A percentile compares a stretch with the other conserved stretches of the same genome.
Evolutionary conservation across 2,329 filamentous ascomycete species (phyloP).

Genomic region (Arthrinium puccinioides): DNA sequence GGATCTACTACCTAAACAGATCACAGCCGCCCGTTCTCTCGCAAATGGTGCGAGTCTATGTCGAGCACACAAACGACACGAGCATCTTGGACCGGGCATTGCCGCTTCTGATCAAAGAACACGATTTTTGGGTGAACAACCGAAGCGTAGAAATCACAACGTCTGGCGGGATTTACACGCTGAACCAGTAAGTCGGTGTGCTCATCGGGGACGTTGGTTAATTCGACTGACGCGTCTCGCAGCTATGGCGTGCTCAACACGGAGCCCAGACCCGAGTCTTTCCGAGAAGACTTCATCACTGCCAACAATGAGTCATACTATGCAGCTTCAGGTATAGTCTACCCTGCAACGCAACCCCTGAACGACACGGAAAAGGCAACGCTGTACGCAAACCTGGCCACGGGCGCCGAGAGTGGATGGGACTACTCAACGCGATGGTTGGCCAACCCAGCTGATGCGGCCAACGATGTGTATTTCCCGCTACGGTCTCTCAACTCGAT

Average conservation of each 20-base stretch:
- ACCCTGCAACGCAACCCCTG: conserved; percentile 41
- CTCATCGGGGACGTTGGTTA: neutral
- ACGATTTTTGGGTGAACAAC: conserved; percentile 56
- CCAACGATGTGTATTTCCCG: conserved; percentile 55
- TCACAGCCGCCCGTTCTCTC: conserved; percentile 60
- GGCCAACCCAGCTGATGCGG: conserved; percentile 48
- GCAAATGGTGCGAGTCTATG: conserved; percentile 58
- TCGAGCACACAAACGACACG: conserved; percentile 58
- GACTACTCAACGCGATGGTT: conserved; percentile 58
- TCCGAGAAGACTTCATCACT: conserved; percentile 56
- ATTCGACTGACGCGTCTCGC: neutral
- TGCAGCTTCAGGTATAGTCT: conserved; percentile 48
- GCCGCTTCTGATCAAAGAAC: conserved; percentile 55
- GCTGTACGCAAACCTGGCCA: conserved; percentile 56
- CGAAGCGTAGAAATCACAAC: conserved; percentile 46
- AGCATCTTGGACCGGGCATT: conserved; percentile 52
- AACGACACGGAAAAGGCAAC: conserved; percentile 42
- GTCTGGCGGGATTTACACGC: conserved; percentile 39
- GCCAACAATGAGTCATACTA: conserved; percentile 61
- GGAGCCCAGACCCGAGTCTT: conserved; percentile 61
- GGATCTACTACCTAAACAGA: conserved; percentile 60
- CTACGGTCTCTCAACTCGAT: conserved; percentile 54
- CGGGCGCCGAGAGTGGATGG: conserved; percentile 59
- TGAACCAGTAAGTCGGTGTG: conserved; percentile 41
- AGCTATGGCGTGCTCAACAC: conserved; percentile 56